phyloP scores from a whole-genome alignment of 164 flowering plant genomes.

The Vitis amurensis region DNA sequence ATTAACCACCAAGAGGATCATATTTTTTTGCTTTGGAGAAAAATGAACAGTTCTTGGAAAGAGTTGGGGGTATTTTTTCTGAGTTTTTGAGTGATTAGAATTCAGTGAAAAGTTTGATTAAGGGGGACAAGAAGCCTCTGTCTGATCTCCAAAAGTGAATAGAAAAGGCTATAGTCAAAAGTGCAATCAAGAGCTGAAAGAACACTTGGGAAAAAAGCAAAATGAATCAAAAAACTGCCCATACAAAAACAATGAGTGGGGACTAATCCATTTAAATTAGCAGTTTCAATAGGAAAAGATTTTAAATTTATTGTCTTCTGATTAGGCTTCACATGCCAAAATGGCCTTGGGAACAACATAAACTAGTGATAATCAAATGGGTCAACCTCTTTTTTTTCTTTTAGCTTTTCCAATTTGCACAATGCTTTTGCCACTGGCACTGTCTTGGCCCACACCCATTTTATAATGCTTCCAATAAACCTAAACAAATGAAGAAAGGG shows the following conservation, averaged over 20 bases:
- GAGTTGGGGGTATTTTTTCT: too few species aligned
- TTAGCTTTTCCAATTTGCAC: constrained; percentile 31
- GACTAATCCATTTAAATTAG: constrained; percentile 20
- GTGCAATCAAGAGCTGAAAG: constrained; percentile 31
- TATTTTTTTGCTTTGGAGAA: too few species aligned
- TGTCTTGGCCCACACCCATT: constrained; percentile 7
- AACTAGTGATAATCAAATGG: constrained; percentile 34
- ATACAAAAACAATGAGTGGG: constrained; percentile 29
- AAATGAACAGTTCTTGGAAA: too few species aligned
- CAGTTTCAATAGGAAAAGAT: constrained; percentile 22
- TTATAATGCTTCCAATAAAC: background rate
- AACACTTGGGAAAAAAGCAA: constrained; percentile 15
- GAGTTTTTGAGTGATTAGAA: too few species aligned
- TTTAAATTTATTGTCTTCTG: constrained; percentile 18
- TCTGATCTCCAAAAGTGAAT: constrained; percentile 28
- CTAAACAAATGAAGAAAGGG: background rate
- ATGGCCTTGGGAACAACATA: constrained; percentile 62
- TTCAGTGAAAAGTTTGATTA: constrained; percentile 1
- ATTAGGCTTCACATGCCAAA: constrained; percentile 26
- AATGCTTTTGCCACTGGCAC: constrained; percentile 32
- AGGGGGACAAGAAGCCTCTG: constrained; percentile 8
- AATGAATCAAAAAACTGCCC: constrained; percentile 18
- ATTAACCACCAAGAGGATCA: too few species aligned
- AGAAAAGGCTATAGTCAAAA: constrained; percentile 49
- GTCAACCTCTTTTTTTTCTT: constrained; percentile 43